Conservation (phyloP, 768 basidiomycete genomes). For the Russula emetica region DNA sequence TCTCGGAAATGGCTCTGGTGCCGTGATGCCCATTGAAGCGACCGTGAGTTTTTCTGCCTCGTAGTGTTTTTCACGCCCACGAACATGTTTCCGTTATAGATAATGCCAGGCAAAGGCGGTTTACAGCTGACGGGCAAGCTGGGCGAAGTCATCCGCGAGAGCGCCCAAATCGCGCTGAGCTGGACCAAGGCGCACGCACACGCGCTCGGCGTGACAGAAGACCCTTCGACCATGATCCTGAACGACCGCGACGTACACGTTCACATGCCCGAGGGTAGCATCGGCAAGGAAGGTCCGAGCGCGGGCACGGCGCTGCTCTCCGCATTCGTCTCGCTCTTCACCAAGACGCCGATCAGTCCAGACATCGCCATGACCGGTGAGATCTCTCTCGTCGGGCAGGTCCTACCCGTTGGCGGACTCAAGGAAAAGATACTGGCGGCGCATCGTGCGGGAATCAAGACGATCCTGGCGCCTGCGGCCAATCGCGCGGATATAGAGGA, state of each 20-base stretch:
- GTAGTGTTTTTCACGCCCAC: neutral
- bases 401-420: constrained; percentile 91
- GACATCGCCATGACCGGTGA: constrained; percentile 99
- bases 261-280: constrained; percentile 94
- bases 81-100: constrained; percentile 40
- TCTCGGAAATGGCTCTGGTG: constrained; percentile 91
- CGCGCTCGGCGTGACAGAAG: constrained; percentile 78
- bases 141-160: constrained; percentile 96
- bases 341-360: constrained; percentile 73
- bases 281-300: constrained; percentile 94
- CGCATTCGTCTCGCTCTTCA: constrained; percentile 90
- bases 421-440: constrained; percentile 97
- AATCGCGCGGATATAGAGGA: constrained; percentile 95
- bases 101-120: constrained; percentile 93
- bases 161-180: constrained; percentile 88
- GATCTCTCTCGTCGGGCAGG: constrained; percentile 93
- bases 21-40: constrained; percentile 96
- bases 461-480: constrained; percentile 78
- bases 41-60: constrained; percentile 51
- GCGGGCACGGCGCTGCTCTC: constrained; percentile 92
- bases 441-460: constrained; percentile 94
- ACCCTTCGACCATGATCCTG: constrained; percentile 69
- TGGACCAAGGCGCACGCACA: constrained; percentile 92
- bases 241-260: constrained; percentile 88
- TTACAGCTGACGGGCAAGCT: constrained; percentile 95